A percentile compares a stretch with the other conserved stretches of the same genome.
Conservation (phyloP, 2,329 filamentous ascomycete species). For the Raffaelea deltoideospora region DNA sequence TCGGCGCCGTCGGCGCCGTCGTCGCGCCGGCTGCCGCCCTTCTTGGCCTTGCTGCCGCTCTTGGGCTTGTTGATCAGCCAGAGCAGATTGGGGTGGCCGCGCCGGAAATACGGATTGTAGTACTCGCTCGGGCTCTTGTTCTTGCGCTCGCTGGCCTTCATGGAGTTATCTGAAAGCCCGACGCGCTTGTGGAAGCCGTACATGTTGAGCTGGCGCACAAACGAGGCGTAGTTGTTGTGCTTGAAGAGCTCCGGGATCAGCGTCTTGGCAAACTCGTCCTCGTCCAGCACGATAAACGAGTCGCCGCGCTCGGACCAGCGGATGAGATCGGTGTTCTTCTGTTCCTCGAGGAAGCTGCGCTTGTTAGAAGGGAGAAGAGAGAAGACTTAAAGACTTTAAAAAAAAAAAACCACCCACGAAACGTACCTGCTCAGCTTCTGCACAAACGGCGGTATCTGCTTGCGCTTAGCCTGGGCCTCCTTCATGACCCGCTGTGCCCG, state of each 20-base stretch:
- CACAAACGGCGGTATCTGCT: constrained; percentile 94
- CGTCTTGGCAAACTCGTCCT: constrained; percentile 96
- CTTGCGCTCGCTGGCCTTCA: constrained; percentile 92
- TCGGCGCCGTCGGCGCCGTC: constrained; percentile 56
- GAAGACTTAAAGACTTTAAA: not conserved
- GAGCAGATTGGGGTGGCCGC: constrained; percentile 77
- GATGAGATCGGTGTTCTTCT: constrained; percentile 86
- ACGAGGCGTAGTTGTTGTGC: constrained; percentile 96
- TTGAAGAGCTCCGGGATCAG: constrained; percentile 97
- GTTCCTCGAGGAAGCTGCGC: constrained; percentile 76
- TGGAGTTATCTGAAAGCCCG: constrained; percentile 87
- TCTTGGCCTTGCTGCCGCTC: constrained; percentile 45
- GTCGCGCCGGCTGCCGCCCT: constrained; percentile 44
- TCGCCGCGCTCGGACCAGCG: constrained; percentile 94
- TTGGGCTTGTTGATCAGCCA: constrained; percentile 97
- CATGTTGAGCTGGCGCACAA: constrained; percentile 90
- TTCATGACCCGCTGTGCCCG: constrained; percentile 69
- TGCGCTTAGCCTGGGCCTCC: constrained; percentile 78
- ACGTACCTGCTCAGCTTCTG: constrained; percentile 86
- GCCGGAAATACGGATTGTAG: constrained; percentile 89
- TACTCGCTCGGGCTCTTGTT: constrained; percentile 98
- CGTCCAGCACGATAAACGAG: constrained; percentile 91
- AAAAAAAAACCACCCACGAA: not conserved
- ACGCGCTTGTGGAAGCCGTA: constrained; percentile 97
- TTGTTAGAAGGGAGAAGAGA: constrained; percentile 8